Percentiles rank a stretch among this genome's conserved stretches.
These are phyloP conservation scores for Picea mariana DNA, from an alignment of 83 land plant species.

Conservation along the genomic window DNA sequence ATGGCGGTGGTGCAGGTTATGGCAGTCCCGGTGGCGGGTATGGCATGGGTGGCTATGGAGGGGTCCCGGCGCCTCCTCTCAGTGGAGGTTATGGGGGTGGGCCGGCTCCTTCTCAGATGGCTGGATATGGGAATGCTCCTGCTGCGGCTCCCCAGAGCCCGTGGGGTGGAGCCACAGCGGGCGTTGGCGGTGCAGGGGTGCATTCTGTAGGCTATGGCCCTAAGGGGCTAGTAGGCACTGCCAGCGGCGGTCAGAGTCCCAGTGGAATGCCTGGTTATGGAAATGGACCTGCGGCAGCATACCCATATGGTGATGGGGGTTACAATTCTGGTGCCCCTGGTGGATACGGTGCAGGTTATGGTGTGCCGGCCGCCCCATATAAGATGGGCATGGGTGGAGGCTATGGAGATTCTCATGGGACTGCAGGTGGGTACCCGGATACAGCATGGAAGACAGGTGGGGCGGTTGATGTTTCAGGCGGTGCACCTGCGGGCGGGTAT, in stretches of 20 bases:
- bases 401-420: not conserved
- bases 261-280: constrained; percentile 4
- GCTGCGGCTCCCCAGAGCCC: constrained; percentile 17
- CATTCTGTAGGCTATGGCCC: constrained; percentile 10
- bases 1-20: constrained; percentile 17
- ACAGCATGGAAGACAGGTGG: constrained; percentile 4
- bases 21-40: constrained; percentile 16
- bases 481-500: not conserved
- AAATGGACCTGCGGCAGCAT: not conserved
- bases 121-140: constrained; percentile 15
- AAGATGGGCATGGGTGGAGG: not conserved
- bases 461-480: not conserved
- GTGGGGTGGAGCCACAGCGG: constrained; percentile 25
- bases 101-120: constrained; percentile 12
- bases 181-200: constrained; percentile 3
- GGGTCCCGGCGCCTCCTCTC: not conserved
- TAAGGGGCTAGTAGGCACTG: not conserved
- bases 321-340: constrained; percentile 12
- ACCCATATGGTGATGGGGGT: not conserved
- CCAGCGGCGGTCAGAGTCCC: constrained; percentile 8
- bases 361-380: not conserved
- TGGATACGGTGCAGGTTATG: constrained; percentile 14
- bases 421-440: not conserved
- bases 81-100: constrained; percentile 33
- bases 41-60: constrained; percentile 20